phyloP scores from a whole-genome alignment of 1,284 basidiomycete genomes.

The Laetiporus sulphureus region DNA sequence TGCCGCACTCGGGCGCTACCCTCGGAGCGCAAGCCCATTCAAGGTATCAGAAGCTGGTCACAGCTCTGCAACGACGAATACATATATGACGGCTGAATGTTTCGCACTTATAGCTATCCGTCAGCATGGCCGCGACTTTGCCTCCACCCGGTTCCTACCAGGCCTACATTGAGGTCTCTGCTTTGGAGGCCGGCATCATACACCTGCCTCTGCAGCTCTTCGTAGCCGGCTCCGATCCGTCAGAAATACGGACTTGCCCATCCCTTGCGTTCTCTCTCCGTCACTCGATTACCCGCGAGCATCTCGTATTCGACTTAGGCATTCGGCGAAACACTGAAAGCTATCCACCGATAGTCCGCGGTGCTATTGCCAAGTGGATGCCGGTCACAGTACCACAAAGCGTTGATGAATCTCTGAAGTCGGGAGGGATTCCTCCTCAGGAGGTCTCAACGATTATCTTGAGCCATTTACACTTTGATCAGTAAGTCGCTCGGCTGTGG shows the following conservation, averaged over 20 bases:
- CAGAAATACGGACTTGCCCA: slow-evolving; percentile 31
- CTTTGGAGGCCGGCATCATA: slow-evolving; percentile 40
- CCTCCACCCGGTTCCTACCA: slow-evolving; percentile 11
- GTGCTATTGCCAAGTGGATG: slow-evolving; percentile 8
- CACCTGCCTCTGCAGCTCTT: slow-evolving; percentile 29
- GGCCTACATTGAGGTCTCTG: slow-evolving; percentile 32
- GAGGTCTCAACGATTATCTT: slow-evolving; percentile 40
- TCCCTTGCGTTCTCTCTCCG: slow-evolving; percentile 43
- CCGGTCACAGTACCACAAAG: slow-evolving; percentile 31
- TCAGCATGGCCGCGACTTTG: too few relatives aligned
- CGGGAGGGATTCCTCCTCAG: slow-evolving; percentile 37
- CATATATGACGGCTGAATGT: too few relatives aligned
- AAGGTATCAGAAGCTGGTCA: too few relatives aligned
- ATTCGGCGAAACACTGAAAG: slow-evolving; percentile 40
- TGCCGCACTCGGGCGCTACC: too few relatives aligned
- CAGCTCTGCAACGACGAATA: too few relatives aligned
- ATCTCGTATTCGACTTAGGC: slow-evolving; percentile 48
- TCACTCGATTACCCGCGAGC: slow-evolving; percentile 32
- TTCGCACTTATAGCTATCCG: too few relatives aligned
- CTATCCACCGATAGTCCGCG: slow-evolving; percentile 25
- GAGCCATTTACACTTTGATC: slow-evolving; percentile 43
- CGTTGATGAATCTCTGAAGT: slow-evolving; percentile 39
- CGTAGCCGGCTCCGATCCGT: slow-evolving; percentile 22
- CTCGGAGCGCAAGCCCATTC: too few relatives aligned
- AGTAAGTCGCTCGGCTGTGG: too few relatives aligned